Evolutionary conservation across 139 green algal genomes (phyloP).

Genomic region (Edaphochlamys debaryana): DNA sequence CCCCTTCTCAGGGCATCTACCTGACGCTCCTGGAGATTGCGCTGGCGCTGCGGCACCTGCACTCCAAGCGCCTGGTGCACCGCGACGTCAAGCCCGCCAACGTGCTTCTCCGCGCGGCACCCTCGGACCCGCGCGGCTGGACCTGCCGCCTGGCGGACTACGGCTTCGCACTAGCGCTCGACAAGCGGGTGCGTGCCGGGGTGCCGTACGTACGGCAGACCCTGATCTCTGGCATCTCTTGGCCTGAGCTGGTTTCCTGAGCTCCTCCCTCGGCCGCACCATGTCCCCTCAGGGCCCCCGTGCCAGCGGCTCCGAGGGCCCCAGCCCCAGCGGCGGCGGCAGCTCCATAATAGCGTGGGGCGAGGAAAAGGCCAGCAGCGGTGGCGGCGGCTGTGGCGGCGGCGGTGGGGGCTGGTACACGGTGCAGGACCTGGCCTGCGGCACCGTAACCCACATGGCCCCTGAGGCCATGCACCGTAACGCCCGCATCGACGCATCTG

Average conservation of each 20-base stretch:
- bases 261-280: too few species aligned
- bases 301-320: too few species aligned
- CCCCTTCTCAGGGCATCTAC: slow-evolving; percentile 22
- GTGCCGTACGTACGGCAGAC: too few species aligned
- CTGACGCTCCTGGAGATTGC: slow-evolving; percentile 35
- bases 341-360: too few species aligned
- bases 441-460: slow-evolving; percentile 35
- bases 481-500: not conserved
- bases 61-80: slow-evolving; percentile 17
- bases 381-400: not conserved
- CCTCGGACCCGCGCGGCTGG: slow-evolving; percentile 27
- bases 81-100: slow-evolving; percentile 41
- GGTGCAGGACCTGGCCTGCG: slow-evolving; percentile 34
- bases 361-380: too few species aligned
- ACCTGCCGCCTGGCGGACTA: slow-evolving; percentile 40
- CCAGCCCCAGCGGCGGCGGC: not conserved
- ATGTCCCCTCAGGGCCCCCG: too few species aligned
- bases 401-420: slow-evolving; percentile 12
- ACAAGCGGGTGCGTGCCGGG: too few species aligned
- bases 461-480: slow-evolving; percentile 17
- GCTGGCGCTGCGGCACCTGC: slow-evolving; percentile 21
- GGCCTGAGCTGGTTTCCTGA: too few species aligned
- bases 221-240: too few species aligned
- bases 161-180: not conserved
- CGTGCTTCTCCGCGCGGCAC: slow-evolving; percentile 22